Evolutionary conservation across 495 filamentous ascomycete genomes (phyloP), one percentile per base, ranked within the genome.

Genomic region (Penicillium nucicola): DNA sequence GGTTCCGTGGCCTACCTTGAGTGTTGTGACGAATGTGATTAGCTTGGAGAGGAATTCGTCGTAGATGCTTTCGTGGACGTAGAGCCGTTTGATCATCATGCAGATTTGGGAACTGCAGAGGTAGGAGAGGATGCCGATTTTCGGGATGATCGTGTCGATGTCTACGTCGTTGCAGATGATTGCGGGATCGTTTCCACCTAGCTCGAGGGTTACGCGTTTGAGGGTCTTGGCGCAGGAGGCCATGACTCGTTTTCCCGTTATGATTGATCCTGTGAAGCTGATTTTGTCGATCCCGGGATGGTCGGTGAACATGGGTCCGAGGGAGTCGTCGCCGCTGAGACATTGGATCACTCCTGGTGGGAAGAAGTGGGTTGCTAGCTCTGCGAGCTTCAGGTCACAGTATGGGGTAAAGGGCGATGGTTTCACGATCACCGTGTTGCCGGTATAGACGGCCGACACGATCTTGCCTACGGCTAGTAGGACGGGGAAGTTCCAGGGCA

Each of bases 391-490:
- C 48, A 87, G 71, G 33, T 68, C 78, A 42, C 79, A 79, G 74
- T 89, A 88, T 0, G 85, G 85, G 0, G 85, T 86, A 66, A 82
- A 85, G 0, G 83, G 81, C 17, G 78, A 82, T 2, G 80, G 78
- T 67, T 86, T 85, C 20, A 85, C 65, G 40, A 86, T 73, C 4
- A 85, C 69, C 8, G 71, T 70, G 48, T 85, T 84, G 0, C 84
- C 83, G 0, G 81, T 77, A 4, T 76, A 77, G 3, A 86, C 66
- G 0, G 81, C 80, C 0, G 78, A 70, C 5, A 71, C 72, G 31
- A 84, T 68, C 56, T 85, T 84, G 58, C 77, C 80, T 3, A 77
- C 67, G 9, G 78, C 77, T 53, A 84, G 77, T 25, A 83, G 62
- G 5, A 85, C 58, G 1, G 82, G 81, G 52, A 78, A 79, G 58